A percentile compares a stretch with the other conserved stretches of the same genome.
Evolutionary conservation across 768 basidiomycete species (phyloP).

Genomic region (Lyophyllum semitale): DNA sequence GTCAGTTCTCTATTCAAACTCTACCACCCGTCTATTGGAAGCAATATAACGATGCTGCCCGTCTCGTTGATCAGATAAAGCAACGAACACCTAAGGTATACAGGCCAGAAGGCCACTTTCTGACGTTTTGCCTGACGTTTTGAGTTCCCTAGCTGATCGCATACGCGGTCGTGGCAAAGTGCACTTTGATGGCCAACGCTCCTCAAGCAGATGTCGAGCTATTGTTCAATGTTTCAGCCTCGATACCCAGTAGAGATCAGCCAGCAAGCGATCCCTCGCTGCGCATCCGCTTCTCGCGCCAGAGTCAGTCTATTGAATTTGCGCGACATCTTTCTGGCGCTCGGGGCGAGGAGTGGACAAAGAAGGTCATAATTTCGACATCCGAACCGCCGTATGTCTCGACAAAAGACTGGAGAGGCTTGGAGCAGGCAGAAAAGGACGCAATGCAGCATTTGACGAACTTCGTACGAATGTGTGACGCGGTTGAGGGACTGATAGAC

Average conservation of each 20-base stretch:
- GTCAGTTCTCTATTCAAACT: conserved; percentile 30
- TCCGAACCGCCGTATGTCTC: conserved; percentile 23
- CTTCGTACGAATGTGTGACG: conserved; percentile 29
- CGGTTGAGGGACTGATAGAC: conserved; percentile 11
- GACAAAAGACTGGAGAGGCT: conserved; percentile 20
- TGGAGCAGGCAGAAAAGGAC: conserved; percentile 28
- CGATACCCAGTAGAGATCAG: conserved; percentile 7
- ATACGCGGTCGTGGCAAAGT: conserved; percentile 39
- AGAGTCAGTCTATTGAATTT: conserved; percentile 34
- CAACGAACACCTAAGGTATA: conserved; percentile 54
- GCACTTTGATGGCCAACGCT: conserved; percentile 53
- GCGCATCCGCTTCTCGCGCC: conserved; percentile 39
- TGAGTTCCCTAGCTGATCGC: conserved; percentile 39
- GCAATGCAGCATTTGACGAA: conserved; percentile 23
- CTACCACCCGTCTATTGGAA: conserved; percentile 45
- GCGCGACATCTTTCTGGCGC: conserved; percentile 30
- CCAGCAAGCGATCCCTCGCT: conserved; percentile 23
- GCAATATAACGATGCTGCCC: conserved; percentile 47
- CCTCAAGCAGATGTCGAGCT: conserved; percentile 52
- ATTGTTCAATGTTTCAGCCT: conserved; percentile 23
- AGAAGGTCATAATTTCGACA: conserved; percentile 25
- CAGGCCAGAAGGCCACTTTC: background rate
- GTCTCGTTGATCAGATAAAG: conserved; percentile 49
- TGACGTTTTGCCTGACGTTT: conserved; percentile 1
- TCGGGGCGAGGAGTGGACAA: conserved; percentile 42